Base-by-base conservation (phyloP, 129 eudicot species). In the Oenanthe sinensis region DNA sequence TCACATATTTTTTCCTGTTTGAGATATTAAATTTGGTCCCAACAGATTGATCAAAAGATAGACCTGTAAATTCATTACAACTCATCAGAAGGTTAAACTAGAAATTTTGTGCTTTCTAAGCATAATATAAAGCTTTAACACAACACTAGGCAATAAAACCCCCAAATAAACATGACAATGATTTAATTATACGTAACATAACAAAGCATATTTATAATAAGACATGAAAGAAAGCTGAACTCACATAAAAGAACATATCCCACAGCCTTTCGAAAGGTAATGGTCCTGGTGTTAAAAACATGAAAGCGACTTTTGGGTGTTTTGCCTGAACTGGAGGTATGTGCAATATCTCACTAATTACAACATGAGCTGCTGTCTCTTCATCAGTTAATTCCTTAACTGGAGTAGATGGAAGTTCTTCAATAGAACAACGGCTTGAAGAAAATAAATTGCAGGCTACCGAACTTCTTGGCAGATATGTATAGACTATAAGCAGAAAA, bases 201-300 rank as follows among this genome's bases (percentile, higher is more conserved):
- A 65, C 49, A 65, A 15, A 36, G 65, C 7, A 48, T 43, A 22
- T 78, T 40, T 40, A 17, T 33, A 67, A 6, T 20, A 4, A 10
- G 16, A 63, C n/a, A 12, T 60, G 65, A 55, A 22, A 78, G 52
- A 44, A 77, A 16, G 22, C 28, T 82, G 67, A 40, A 72, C 86
- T 87, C 79, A 88, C 92, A 68, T 86, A 85, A 78, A 88, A 88
- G 85, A 88, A 88, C 79, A 86, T 86, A 77, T 88, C 89, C 92
- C 92, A 88, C 14, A 88, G 90, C 79, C 80, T 82, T 86, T 88
- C 92, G 71, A 88, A 88, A 0, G 90, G 92, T 52, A 88, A 83
- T n/a, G 85, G 73, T 30, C 90, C 92, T 49, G 89, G 92, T 43
- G 89, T 88, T 73, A 88, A 60, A 79, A 88, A 88, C 88, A 88